Conservation (phyloP, 208 protist species). For the Acanthamoeba castellanii region DNA sequence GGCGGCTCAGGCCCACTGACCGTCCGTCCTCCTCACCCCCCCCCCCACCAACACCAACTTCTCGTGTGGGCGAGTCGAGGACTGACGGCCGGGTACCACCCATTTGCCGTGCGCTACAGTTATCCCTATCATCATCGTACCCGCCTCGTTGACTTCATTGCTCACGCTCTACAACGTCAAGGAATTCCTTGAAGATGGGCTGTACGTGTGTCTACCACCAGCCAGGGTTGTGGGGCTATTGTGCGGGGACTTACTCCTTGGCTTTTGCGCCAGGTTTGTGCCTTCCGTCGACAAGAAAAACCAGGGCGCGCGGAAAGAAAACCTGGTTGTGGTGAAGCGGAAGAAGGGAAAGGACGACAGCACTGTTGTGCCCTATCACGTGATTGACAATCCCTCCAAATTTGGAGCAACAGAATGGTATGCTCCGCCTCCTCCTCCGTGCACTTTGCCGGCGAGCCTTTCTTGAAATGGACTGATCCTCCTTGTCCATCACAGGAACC, state of each 20-base stretch:
- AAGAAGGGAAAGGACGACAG: constrained; percentile 21
- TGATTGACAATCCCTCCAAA: constrained; percentile 53
- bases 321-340: constrained; percentile 23
- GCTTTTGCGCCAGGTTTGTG: constrained; percentile 6
- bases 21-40: background rate
- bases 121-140: constrained; percentile 43
- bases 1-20: background rate
- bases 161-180: constrained; percentile 59
- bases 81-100: background rate
- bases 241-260: background rate
- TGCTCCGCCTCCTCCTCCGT: background rate
- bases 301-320: constrained; percentile 6
- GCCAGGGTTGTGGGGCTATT: background rate
- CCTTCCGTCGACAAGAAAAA: constrained; percentile 54
- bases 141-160: constrained; percentile 7
- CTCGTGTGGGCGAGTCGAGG: background rate
- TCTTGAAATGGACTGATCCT: background rate
- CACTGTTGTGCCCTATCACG: constrained; percentile 5
- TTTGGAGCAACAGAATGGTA: constrained; percentile 27
- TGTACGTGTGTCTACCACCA: background rate
- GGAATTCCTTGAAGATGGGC: constrained; percentile 24
- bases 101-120: background rate
- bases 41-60: background rate
- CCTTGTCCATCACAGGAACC: background rate
- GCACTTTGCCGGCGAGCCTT: background rate